phyloP scores from a whole-genome alignment of 805 yeast genomes.

The Metschnikowia amazonensis region DNA sequence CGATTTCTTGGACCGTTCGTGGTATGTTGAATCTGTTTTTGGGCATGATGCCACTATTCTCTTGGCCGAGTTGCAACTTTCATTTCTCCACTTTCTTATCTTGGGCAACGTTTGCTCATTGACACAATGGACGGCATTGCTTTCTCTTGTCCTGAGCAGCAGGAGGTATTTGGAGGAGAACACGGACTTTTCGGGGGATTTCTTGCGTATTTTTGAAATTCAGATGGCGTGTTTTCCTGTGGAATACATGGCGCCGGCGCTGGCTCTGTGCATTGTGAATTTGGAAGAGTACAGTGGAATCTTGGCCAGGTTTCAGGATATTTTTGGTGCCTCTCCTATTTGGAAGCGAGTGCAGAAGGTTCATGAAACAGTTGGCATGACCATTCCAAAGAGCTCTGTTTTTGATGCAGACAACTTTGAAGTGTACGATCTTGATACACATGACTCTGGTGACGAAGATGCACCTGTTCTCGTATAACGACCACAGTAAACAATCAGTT shows the following conservation, averaged over 20 bases:
- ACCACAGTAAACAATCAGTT: no score
- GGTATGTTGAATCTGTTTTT: conserved; percentile 47
- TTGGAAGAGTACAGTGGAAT: conserved; percentile 14
- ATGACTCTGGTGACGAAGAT: conserved; percentile 27
- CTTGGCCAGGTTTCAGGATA: conserved; percentile 21
- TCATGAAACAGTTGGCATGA: conserved; percentile 8
- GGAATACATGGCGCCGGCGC: conserved; percentile 32
- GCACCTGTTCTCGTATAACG: conserved; percentile 26
- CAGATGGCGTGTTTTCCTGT: conserved; percentile 43
- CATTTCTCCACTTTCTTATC: conserved; percentile 45
- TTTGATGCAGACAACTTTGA: conserved; percentile 22
- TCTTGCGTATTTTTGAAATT: conserved; percentile 27
- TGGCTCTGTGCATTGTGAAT: conserved; percentile 19
- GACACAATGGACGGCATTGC: conserved; percentile 57
- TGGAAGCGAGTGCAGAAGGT: conserved; percentile 19
- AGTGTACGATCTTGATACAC: conserved; percentile 20
- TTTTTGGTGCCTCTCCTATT: conserved; percentile 6
- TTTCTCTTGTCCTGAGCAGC: conserved; percentile 40
- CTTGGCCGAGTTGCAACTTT: conserved; percentile 53
- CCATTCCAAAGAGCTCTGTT: neutral
- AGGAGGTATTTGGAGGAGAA: conserved; percentile 21
- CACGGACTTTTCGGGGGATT: conserved; percentile 23
- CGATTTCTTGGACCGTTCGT: conserved; percentile 57
- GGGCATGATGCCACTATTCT: conserved; percentile 27
- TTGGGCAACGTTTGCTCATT: conserved; percentile 63